Conservation (phyloP, 371 early-diverging fungal species). For the Coemansia sp. region DNA sequence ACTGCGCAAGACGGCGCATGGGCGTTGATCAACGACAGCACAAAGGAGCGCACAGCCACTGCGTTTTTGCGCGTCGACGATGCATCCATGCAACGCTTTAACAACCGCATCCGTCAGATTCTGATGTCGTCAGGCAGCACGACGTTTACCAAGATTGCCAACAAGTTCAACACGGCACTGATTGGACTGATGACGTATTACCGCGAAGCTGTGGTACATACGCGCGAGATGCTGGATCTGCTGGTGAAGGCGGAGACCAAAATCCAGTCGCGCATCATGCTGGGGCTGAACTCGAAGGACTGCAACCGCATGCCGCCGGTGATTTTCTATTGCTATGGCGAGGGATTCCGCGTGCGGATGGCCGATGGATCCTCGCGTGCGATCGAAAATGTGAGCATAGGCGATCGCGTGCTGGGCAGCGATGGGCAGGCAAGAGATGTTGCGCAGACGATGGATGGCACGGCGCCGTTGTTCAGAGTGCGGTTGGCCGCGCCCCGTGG, state of each 20-base stretch:
- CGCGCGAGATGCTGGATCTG: constrained; percentile 93
- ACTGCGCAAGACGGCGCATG: constrained; percentile 94
- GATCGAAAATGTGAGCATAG: constrained; percentile 34
- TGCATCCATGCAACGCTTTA: constrained; percentile 87
- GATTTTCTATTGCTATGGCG: constrained; percentile 69
- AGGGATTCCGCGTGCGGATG: constrained; percentile 50
- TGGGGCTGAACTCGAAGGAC: constrained; percentile 99
- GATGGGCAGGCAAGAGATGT: constrained; percentile 40
- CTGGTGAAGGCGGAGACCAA: constrained; percentile 96
- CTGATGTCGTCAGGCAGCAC: constrained; percentile 96
- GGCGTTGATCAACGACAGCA: constrained; percentile 93
- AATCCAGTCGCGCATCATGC: constrained; percentile 98
- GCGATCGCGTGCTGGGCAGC: constrained; percentile 45
- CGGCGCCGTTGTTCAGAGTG: constrained; percentile 40
- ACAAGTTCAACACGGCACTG: constrained; percentile 95
- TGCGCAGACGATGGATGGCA: constrained; percentile 23
- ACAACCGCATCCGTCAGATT: constrained; percentile 95
- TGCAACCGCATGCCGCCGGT: constrained; percentile 98
- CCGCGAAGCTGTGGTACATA: constrained; percentile 97
- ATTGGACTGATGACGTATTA: constrained; percentile 97
- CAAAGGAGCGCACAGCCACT: constrained; percentile 97
- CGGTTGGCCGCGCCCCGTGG: constrained; percentile 10
- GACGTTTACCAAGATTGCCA: constrained; percentile 97
- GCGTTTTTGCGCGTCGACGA: constrained; percentile 95
- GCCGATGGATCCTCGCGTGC: constrained; percentile 42